Conservation (phyloP, 2,329 filamentous ascomycete genomes). For the Colletotrichum tropicicola region DNA sequence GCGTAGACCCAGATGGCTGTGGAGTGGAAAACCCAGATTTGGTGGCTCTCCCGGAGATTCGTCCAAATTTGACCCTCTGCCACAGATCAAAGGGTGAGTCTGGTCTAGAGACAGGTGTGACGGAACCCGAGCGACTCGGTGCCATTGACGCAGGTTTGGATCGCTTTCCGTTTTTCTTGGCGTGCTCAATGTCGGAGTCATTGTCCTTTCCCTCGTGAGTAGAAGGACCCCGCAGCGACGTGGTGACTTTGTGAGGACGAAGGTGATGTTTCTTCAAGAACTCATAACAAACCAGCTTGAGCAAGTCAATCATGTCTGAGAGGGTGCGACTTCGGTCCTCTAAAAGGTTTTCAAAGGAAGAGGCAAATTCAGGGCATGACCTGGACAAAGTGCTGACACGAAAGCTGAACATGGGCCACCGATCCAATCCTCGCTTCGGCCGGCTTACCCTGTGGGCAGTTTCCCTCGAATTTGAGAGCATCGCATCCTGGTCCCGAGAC, state of each 20-base stretch:
- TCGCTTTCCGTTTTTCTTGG: not conserved
- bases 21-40: not conserved
- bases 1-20: not conserved
- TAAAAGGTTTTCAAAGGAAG: constrained; percentile 43
- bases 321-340: constrained; percentile 58
- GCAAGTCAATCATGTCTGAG: constrained; percentile 65
- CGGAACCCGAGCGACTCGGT: constrained; percentile 16
- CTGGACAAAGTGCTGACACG: constrained; percentile 56
- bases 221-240: constrained; percentile 19
- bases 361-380: not conserved
- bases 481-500: constrained; percentile 44
- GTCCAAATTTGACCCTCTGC: constrained; percentile 46
- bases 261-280: constrained; percentile 82
- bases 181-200: not conserved
- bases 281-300: constrained; percentile 74
- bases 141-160: not conserved
- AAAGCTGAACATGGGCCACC: constrained; percentile 92
- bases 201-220: not conserved
- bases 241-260: constrained; percentile 54
- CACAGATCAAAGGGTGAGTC: constrained; percentile 47
- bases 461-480: constrained; percentile 54
- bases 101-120: constrained; percentile 11
- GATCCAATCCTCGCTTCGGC: constrained; percentile 74
- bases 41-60: not conserved
- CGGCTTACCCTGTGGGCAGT: constrained; percentile 61